Base-by-base conservation (phyloP, 1,284 basidiomycete species). In the Cryptococcus jaspeensis region DNA sequence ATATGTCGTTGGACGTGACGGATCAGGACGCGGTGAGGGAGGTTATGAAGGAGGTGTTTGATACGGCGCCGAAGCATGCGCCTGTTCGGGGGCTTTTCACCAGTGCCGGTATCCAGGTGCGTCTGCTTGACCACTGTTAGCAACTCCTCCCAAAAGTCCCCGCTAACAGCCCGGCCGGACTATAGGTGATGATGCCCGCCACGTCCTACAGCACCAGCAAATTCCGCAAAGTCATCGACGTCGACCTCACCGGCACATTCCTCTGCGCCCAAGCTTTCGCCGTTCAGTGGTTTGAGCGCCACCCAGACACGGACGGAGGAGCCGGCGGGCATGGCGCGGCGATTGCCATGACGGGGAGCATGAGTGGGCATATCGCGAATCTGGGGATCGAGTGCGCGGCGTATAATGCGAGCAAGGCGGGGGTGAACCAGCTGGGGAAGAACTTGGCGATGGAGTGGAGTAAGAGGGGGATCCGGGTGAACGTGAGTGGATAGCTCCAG, bases 371-470 rank as follows among this genome's bases (percentile, higher is more conserved):
- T 52, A 85, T 92, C 63, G 89, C 89, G 52, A 92, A 92, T 79
- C 42, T 55, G 9, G 69, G 66, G 2, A 66, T 75, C 62, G 71
- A 67, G 55, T 87, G 65, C 51, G 81, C 59, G 5, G 56, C 64
- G 32, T 72, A 69, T 55, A 67, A 65, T 52, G 59, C 69, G 4
- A 61, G 58, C 46, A 72, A 72, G 50, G 64, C 70, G 11, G 70
- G 56, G 0, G 62, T 69, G 9, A 61, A 60, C 35, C 66, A 69
- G 49, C 28, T 71, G 52, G 63, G 58, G 3, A 63, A 88, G 60
- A 91, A 87, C 77, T 84, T 92, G 82, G 90, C 90, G 3, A 88
- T 87, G 72, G 90, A 92, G 72, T 83, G 90, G 53, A 88, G 88
- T 5, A 79, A 75, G 25, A 80, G 84, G 69, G 78, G 81, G 3